Evolutionary conservation across 495 filamentous ascomycete genomes (phyloP).

Genomic region (Daldinia vernicosa): DNA sequence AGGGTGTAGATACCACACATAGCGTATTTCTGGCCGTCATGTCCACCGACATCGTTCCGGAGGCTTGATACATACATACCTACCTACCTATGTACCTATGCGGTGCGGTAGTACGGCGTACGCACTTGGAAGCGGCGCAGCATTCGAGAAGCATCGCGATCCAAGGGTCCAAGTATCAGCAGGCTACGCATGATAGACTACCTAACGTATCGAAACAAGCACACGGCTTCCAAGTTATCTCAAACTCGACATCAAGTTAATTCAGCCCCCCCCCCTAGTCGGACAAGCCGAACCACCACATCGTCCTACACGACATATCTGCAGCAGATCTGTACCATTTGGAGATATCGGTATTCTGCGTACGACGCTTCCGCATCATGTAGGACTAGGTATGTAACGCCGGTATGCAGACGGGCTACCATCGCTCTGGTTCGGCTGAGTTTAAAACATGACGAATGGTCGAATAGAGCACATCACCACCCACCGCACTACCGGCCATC

Average conservation of each 20-base stretch:
- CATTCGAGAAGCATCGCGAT: constrained; percentile 4
- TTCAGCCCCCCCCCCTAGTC: neutral
- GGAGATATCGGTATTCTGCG: neutral
- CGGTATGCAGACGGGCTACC: constrained; percentile 3
- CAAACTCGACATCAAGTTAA: neutral
- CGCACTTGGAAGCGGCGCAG: neutral
- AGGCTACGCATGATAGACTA: constrained; percentile 1
- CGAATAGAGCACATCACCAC: constrained; percentile 10
- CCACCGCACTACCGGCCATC: constrained; percentile 5
- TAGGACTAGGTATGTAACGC: too few relatives aligned
- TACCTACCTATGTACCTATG: neutral
- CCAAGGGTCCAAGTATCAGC: neutral
- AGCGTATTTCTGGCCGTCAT: neutral
- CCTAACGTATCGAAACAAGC: neutral
- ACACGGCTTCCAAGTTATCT: neutral
- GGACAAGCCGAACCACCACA: neutral
- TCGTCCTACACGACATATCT: neutral
- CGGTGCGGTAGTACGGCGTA: neutral
- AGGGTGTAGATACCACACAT: neutral
- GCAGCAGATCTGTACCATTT: neutral
- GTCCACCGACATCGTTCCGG: neutral
- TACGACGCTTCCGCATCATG: constrained; percentile 10
- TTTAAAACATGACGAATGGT: constrained; percentile 19
- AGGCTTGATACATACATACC: neutral
- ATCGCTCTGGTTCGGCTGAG: constrained; percentile 10